Base-by-base conservation (phyloP, 2,329 filamentous ascomycete species). In the Sporothrix pallida region DNA sequence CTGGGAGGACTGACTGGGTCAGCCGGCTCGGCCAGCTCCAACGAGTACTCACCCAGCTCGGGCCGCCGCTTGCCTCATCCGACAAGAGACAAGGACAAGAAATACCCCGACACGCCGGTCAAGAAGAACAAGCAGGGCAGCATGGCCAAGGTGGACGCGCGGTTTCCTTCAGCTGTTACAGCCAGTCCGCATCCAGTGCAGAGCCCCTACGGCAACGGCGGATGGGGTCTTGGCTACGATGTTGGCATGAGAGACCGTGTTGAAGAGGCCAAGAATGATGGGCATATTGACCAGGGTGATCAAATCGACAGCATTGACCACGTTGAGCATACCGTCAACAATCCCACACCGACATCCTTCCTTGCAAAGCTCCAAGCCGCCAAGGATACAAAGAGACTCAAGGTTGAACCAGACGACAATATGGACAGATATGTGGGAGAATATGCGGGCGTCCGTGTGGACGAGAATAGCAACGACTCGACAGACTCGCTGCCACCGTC, bases 51-150 rank as follows among this genome's bases (percentile, higher is more conserved):
- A 6, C 63, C 63, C 20, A 42, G 63, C 13, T 50, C 63, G 1
- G 44, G 63, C 6, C 52, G 46, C 17, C 65, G 65, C 23, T 23
- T 68, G 65, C 65, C 65, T 12, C 44, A 67, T 13, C 62, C 62
- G 20, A 20, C 13, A 37, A 37, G 31, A 37, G 31, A 37, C 48
- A 58, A 58, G 54, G 13, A 13, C 46, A 68, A 68, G 15, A 52
- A 31, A 26, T 68, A 68, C 23, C 65, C 6, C 15, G 65, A 8
- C 13, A 68, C 44, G 46, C 46, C 44, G 13, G 65, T 68, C 46
- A 68, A 52, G 23, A 52, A 68, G 15, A 52, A n/a, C 65, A 52
- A 37, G 23, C n/a, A 37, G n/a, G 62, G 20, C 1, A 50, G 12
- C 7, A 50, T 26, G 42, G 63, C n/a, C 44, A 26, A 26, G 20